Evolutionary conservation across 2,329 filamentous ascomycete genomes (phyloP), one percentile per base, ranked within the genome.

Genomic region (Paraconiothyrium brasiliense): DNA sequence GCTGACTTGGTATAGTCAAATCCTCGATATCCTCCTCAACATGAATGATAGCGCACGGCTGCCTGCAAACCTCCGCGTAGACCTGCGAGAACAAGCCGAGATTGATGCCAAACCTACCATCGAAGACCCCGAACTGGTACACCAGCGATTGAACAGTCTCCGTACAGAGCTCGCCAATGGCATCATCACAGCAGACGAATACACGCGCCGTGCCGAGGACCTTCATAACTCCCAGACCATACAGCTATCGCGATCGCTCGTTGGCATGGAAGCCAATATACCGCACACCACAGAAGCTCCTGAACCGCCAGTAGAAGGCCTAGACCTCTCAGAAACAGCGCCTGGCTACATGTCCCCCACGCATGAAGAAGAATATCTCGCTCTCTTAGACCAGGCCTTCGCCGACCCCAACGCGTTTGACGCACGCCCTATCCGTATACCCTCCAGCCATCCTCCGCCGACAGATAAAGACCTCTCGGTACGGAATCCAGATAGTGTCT

Each of bases 21-120:
- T 98, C 37, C 87, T 97, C 57, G 94, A 98, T 71, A 82, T 97
- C 11, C 87, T 98, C 37, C 85, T 97, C 64, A 94, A 97, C 74
- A 86, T 97, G 81, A 99, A 99, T 81, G 89, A 92, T 55, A 91
- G 89, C 47, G 84, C 90, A 22, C 92, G 95, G 76, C 89, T 98
- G 48, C 89, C 92, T 11, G 83, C 88, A 32, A 85, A 90, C 60
- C 88, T 91, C 71, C 91, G 92, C 70, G 90, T 93, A 80, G 90
- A 94, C 72, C 82, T 97, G 60, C 73, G 79, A 57, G 74, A 77
- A 10, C 75, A 76, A 82, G 79, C 77, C 43, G 69, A 73, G 30
- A 69, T 69, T 46, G 68, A 72, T 56, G 68, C 72, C 16, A 67
- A 70, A n/a, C 70, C 74, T 11, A 65, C 68, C 11, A 66, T 71